A percentile compares a stretch with the other conserved stretches of the same genome.
Conservation (phyloP, 2,329 filamentous ascomycete genomes). For the Colletotrichum sp. region DNA sequence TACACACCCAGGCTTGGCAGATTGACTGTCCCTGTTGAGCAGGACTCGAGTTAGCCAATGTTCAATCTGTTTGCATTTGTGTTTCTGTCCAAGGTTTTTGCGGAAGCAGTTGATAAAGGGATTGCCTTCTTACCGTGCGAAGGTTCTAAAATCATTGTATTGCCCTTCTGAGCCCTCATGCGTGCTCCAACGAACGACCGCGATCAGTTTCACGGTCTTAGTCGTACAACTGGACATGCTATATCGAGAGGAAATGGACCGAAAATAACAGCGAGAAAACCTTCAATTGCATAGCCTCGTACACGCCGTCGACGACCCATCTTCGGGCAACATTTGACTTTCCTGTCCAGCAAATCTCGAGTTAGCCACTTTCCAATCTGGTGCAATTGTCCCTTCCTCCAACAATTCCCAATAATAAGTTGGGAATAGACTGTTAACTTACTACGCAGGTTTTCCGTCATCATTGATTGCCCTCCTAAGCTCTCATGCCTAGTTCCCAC, state of each 20-base stretch:
- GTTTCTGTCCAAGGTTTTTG: accelerated
- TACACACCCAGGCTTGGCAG: neutral
- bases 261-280: neutral
- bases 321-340: too few relatives aligned
- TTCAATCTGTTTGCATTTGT: neutral
- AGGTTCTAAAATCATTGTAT: too few relatives aligned
- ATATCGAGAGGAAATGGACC: accelerated
- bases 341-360: neutral
- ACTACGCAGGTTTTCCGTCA: neutral
- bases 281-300: neutral
- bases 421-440: neutral
- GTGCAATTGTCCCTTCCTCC: neutral
- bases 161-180: accelerated
- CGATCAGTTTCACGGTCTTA: neutral
- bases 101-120: neutral
- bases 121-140: neutral
- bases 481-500: accelerated
- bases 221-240: neutral
- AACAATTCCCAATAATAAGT: neutral
- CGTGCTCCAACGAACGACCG: neutral
- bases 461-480: neutral
- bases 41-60: neutral
- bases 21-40: neutral
- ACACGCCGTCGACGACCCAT: neutral
- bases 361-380: neutral